Conservation (phyloP, 306 rosid species). For the Cucurbita pepo region DNA sequence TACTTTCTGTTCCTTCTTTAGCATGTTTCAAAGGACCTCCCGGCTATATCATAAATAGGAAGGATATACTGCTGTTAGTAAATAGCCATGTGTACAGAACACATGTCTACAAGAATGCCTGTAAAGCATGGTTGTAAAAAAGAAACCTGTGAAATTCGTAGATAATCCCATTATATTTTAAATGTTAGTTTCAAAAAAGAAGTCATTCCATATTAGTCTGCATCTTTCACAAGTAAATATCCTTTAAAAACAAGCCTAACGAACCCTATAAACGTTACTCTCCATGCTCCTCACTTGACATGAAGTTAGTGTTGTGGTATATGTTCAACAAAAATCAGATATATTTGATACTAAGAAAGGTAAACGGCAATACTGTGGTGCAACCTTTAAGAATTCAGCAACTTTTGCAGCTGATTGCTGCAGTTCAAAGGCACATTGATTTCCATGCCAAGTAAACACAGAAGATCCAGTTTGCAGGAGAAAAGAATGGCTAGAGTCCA, state of each 20-base stretch:
- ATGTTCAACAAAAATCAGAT: not conserved
- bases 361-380: not conserved
- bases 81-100: not conserved
- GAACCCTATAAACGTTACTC: not conserved
- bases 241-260: not conserved
- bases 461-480: slow-evolving; percentile 79
- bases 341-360: not conserved
- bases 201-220: not conserved
- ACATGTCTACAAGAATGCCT: not conserved
- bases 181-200: not conserved
- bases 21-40: slow-evolving; percentile 74
- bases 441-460: slow-evolving; percentile 86
- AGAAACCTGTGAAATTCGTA: not conserved
- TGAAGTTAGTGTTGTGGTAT: not conserved
- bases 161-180: not conserved
- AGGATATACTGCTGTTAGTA: not conserved
- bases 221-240: not conserved
- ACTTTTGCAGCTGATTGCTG: slow-evolving; percentile 80
- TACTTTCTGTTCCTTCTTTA: slow-evolving; percentile 97
- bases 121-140: not conserved
- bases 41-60: slow-evolving; percentile 44
- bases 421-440: slow-evolving; percentile 69
- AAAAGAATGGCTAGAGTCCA: slow-evolving; percentile 70
- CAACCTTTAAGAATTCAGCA: slow-evolving; percentile 81
- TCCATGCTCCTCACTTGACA: not conserved